These are phyloP conservation scores for Ramularia collo-cygni DNA, from an alignment of 2,329 filamentous ascomycete genomes.

Conservation along the genomic window DNA sequence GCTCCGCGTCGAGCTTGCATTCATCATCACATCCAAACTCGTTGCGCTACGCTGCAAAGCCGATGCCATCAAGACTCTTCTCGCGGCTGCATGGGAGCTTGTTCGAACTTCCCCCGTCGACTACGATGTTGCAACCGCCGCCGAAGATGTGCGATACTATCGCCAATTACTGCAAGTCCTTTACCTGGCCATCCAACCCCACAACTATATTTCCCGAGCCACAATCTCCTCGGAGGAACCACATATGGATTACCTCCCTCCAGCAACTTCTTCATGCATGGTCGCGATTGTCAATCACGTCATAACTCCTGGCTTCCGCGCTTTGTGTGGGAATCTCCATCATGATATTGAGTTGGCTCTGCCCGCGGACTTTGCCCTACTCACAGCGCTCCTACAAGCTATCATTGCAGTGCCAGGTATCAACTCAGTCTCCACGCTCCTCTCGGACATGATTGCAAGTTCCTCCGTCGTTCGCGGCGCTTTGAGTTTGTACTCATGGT, in stretches of 20 bases:
- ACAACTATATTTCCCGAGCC: slow-evolving; percentile 31
- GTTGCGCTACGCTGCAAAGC: slow-evolving; percentile 49
- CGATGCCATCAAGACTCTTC: slow-evolving; percentile 47
- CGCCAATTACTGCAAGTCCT: slow-evolving; percentile 76
- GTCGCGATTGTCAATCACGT: slow-evolving; percentile 74
- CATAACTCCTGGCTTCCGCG: slow-evolving; percentile 74
- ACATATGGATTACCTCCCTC: slow-evolving; percentile 25
- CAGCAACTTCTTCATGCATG: slow-evolving; percentile 48
- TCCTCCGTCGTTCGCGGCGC: slow-evolving; percentile 71
- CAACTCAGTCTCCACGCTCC: slow-evolving; percentile 47
- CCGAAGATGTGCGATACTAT: slow-evolving; percentile 62
- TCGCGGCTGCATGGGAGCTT: slow-evolving; percentile 55
- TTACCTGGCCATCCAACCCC: slow-evolving; percentile 70
- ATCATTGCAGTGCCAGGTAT: slow-evolving; percentile 69
- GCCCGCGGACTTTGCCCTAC: slow-evolving; percentile 75
- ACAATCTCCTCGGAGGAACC: slow-evolving; percentile 6
- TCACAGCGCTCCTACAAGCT: slow-evolving; percentile 83
- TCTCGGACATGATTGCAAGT: slow-evolving; percentile 46
- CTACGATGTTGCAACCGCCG: slow-evolving; percentile 53
- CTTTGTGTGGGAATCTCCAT: slow-evolving; percentile 74
- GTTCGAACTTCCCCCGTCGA: slow-evolving; percentile 48
- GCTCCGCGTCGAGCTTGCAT: slow-evolving; percentile 69
- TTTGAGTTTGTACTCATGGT: slow-evolving; percentile 86
- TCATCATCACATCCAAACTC: slow-evolving; percentile 75
- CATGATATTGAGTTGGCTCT: slow-evolving; percentile 34